Conservation (phyloP, 192 early-diverging fungal genomes). For the Coemansia sp. region DNA sequence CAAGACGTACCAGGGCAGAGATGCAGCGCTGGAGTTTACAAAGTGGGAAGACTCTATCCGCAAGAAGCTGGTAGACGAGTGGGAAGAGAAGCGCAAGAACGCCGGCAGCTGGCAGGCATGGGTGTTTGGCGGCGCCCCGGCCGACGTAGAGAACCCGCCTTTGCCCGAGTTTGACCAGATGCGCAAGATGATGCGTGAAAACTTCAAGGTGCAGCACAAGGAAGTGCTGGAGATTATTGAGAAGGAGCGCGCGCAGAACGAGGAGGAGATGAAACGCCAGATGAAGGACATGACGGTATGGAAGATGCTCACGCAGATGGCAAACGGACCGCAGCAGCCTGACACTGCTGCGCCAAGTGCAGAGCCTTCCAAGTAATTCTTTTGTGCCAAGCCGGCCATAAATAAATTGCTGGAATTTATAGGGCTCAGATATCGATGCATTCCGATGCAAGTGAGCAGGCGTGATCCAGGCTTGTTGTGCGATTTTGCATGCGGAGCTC, state of each 20-base stretch:
- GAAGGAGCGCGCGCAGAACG: conserved; percentile 67
- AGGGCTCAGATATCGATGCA: too few species aligned
- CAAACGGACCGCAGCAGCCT: conserved; percentile 11
- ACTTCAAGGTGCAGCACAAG: conserved; percentile 68
- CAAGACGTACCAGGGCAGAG: conserved; percentile 62
- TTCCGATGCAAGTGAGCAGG: too few species aligned
- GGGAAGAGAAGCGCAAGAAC: conserved; percentile 64
- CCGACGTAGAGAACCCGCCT: conserved; percentile 61
- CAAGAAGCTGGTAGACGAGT: conserved; percentile 59
- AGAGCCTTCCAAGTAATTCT: not conserved
- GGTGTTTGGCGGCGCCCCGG: conserved; percentile 43
- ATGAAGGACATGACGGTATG: conserved; percentile 91
- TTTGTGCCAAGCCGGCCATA: not conserved
- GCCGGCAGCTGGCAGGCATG: conserved; percentile 58
- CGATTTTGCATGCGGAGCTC: too few species aligned
- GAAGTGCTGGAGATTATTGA: conserved; percentile 65
- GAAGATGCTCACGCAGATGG: conserved; percentile 65
- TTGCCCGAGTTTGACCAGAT: conserved; percentile 62
- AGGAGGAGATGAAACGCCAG: conserved; percentile 70
- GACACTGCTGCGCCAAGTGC: not conserved
- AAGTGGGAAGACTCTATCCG: conserved; percentile 69
- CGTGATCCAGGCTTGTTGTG: too few species aligned
- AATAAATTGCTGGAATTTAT: too few species aligned
- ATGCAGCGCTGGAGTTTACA: conserved; percentile 69
- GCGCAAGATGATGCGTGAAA: conserved; percentile 58